Base-by-base conservation (phyloP, 352 stramenopile genomes). In the Aphanomyces stellatus region DNA sequence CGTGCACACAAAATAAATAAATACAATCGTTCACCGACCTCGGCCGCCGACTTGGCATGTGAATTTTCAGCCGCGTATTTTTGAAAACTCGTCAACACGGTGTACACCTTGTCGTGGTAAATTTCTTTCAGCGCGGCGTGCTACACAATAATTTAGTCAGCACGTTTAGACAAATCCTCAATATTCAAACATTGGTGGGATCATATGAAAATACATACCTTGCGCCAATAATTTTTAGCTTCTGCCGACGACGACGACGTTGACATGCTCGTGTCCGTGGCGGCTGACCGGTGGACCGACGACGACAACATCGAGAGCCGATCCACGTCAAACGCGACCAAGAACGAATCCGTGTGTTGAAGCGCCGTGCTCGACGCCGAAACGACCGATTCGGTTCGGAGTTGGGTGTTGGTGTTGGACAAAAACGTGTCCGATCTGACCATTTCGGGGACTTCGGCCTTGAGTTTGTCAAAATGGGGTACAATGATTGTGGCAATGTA, bases 11-110 rank as follows among this genome's bases (percentile, higher is more conserved):
- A 43, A 43, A 43, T 43, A 43, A 17, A 43, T 43, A 43, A 17
- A 17, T 51, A 5, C 42, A 51, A 51, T 22, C 42, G 25, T 43
- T 43, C n/a, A 24, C 5, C 8, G 30, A 57, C 49, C 48, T 67
- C 60, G 6, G 60, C 48, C 19, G 60, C 60, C n/a, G 60, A 67
- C 27, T 67, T 67, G 28, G 60, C 60, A 27, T 67, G 60, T 10
- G 60, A 55, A 28, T 57, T 22, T 17, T 49, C 60, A 25, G 48
- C 13, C 2, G 48, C 60, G 35, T 67, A 67, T 25, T 67, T 67
- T 31, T 57, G 43, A 59, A 67, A 67, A n/a, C 37, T 37, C 31
- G 48, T 15, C 22, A 57, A 41, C 11, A 43, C 60, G 25, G 51
- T 31, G n/a, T 19, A n/a, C 10, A 67, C 60, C 13, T 67, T 67